phyloP scores from a whole-genome alignment of 139 green algal species.

The Eudorina sp. region DNA sequence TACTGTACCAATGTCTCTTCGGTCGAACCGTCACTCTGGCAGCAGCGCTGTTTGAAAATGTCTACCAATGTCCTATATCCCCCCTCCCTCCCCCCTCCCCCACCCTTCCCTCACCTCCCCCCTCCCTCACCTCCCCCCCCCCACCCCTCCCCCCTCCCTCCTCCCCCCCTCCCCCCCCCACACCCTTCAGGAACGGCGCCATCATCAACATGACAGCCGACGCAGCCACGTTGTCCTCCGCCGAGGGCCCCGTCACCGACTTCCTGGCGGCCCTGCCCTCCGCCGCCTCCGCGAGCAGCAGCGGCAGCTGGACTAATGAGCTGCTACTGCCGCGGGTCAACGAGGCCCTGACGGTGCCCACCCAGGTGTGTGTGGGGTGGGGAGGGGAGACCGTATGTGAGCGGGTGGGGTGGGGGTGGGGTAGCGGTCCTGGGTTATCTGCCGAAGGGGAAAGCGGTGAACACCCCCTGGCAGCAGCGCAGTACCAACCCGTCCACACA shows the following conservation, averaged over 20 bases:
- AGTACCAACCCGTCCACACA: no score
- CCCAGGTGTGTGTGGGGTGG: conserved; percentile 73
- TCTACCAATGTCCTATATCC: no score
- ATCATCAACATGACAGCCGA: conserved; percentile 98
- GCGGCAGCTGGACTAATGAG: conserved; percentile 42
- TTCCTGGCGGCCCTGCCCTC: conserved; percentile 89
- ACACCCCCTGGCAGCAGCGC: neutral
- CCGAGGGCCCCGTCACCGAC: conserved; percentile 67
- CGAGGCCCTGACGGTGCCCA: conserved; percentile 95
- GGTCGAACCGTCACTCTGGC: no score
- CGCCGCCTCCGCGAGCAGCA: neutral
- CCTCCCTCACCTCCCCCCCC: neutral
- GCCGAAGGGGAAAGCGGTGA: no score
- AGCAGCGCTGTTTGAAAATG: no score
- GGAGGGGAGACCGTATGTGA: neutral
- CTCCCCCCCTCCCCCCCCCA: neutral
- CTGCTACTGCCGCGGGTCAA: conserved; percentile 75
- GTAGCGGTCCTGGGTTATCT: no score
- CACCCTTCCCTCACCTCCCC: no score
- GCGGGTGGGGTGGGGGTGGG: neutral
- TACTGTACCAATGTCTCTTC: no score
- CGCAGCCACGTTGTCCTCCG: conserved; percentile 76
- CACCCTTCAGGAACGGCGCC: conserved; percentile 66
- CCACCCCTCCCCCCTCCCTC: neutral
- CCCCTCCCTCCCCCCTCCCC: no score